Base-by-base conservation (phyloP, 1,284 basidiomycete species). In the Termitomyces sp. region DNA sequence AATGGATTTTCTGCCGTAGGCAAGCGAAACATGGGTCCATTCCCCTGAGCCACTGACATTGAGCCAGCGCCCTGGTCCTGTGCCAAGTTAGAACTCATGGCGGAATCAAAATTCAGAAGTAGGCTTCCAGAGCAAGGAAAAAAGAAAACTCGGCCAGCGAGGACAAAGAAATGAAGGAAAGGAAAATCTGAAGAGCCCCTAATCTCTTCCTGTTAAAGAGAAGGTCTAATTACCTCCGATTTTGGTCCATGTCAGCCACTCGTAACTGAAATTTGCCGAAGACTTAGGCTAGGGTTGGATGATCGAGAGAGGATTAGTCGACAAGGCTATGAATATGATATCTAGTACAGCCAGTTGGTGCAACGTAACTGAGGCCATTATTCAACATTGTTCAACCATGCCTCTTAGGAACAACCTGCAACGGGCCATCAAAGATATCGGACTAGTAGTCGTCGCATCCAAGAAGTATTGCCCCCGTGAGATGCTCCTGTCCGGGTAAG, bases 121-220 rank as follows among this genome's bases (percentile, higher is more conserved):
- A 13, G 42, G 58, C 54, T 58, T 41, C 54, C 57, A 58, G 54
- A 58, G 55, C 52, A 36, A 43, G 19, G 51, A 50, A 55, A 45
- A 21, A 52, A 49, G 41, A 56, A 55, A 55, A 26, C 55, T 61
- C 60, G 61, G 30, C 61, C 60, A 36, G 61, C 61, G 56, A 62
- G 57, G 31, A 43, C 45, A n/a, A 46, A 42, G 49, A 55, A 42
- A 24, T 45, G 24, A 51, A 51, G 36, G 44, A 45, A 53, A 38
- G 34, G 39, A 19, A 15, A 41, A 24, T 5, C 28, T 47, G 10
- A 17, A 19, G 10, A 36, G 31, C 45, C 45, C 39, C 50, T 44
- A 43, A 41, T 47, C 21, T 31, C 42, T 34, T 41, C 15, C 19
- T 38, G 36, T 39, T n/a, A 8, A 24, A 26, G 1, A 36, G 34